These are phyloP conservation scores for Posidonia oceanica DNA, from an alignment of 116 monocot species.

Conservation along the genomic window DNA sequence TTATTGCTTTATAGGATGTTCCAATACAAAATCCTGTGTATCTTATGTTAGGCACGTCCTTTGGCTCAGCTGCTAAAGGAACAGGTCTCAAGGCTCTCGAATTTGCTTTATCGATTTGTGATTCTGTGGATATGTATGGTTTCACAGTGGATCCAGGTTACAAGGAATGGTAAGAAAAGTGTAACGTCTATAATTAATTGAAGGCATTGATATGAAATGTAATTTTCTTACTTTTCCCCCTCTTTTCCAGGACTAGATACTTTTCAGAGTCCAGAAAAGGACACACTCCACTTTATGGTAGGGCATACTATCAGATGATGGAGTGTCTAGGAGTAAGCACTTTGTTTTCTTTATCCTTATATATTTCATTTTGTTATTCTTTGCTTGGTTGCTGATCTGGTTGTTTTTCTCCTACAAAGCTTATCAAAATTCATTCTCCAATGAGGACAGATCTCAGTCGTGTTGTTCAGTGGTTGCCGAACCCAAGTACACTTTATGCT, in stretches of 20 bases:
- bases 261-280: constrained; percentile 96
- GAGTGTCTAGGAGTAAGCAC: constrained; percentile 86
- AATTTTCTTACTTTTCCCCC: not conserved
- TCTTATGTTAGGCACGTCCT: constrained; percentile 88
- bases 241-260: constrained; percentile 78
- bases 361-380: not conserved
- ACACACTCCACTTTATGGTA: constrained; percentile 88
- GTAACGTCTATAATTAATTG: not conserved
- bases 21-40: constrained; percentile 86
- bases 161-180: constrained; percentile 74
- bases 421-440: constrained; percentile 96
- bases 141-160: constrained; percentile 99
- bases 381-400: not conserved
- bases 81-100: constrained; percentile 98
- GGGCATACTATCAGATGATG: constrained; percentile 99
- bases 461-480: constrained; percentile 54
- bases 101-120: constrained; percentile 89
- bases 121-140: constrained; percentile 97
- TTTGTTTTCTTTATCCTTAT: not conserved
- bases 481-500: constrained; percentile 38
- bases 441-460: constrained; percentile 65
- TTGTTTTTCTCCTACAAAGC: constrained; percentile 28
- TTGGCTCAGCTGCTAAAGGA: constrained; percentile 98
- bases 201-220: not conserved
- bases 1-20: constrained; percentile 45